A percentile compares a stretch with the other conserved stretches of the same genome.
Conservation (phyloP, 1,284 basidiomycete species). For the Ustilago trichophora region DNA sequence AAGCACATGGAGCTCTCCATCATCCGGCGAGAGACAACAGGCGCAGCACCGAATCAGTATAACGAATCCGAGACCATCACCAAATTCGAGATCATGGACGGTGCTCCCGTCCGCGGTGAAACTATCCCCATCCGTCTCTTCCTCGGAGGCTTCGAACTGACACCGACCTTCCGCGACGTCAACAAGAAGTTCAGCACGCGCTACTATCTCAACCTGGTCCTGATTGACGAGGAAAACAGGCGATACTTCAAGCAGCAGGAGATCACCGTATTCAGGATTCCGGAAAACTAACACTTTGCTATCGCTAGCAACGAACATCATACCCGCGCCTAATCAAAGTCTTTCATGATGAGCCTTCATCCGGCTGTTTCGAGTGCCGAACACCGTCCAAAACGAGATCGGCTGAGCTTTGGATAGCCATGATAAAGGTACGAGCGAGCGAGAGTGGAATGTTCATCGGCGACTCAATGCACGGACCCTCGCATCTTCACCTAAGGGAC, state of each 20-base stretch:
- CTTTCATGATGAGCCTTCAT: too few relatives aligned
- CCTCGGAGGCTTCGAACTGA: conserved; percentile 96
- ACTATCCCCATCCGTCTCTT: conserved; percentile 98
- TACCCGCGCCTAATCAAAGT: too few relatives aligned
- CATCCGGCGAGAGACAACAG: conserved; percentile 95
- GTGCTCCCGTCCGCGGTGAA: conserved; percentile 81
- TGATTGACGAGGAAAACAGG: conserved; percentile 97
- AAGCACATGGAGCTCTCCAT: conserved; percentile 99
- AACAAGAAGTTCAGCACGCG: conserved; percentile 98
- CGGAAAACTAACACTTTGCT: conserved; percentile 29
- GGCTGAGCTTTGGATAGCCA: too few relatives aligned
- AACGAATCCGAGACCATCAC: conserved; percentile 99
- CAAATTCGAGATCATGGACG: conserved; percentile 95
- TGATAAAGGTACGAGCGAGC: too few relatives aligned
- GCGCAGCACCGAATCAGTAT: conserved; percentile 87
- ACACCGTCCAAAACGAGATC: too few relatives aligned
- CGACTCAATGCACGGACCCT: too few relatives aligned
- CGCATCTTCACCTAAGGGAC: too few relatives aligned
- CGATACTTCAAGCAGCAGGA: conserved; percentile 81
- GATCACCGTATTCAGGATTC: conserved; percentile 61
- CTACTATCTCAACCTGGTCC: conserved; percentile 90
- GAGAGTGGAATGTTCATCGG: too few relatives aligned
- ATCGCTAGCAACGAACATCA: too few relatives aligned
- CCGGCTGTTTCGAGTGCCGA: too few relatives aligned
- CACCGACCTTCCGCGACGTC: conserved; percentile 97